phyloP scores from a whole-genome alignment of 768 basidiomycete species.

The Agaricus subrufescens region DNA sequence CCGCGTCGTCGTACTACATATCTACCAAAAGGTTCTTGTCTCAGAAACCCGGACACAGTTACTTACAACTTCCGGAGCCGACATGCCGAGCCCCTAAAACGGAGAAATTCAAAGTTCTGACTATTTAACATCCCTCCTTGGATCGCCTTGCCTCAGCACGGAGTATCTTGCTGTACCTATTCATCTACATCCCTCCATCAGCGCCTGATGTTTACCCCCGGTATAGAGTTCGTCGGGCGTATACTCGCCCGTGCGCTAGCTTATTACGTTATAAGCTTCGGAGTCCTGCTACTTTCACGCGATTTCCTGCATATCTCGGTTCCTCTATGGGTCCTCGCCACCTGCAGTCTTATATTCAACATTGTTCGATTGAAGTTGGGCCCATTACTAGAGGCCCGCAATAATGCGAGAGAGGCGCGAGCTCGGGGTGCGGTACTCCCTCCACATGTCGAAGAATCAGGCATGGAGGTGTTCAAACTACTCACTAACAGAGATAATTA shows the following conservation, averaged over 20 bases:
- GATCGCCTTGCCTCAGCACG: slow-evolving; percentile 32
- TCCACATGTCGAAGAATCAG: slow-evolving; percentile 25
- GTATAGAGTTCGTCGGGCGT: not conserved
- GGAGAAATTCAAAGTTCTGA: too few species aligned
- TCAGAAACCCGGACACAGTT: too few species aligned
- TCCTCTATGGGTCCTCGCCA: not conserved
- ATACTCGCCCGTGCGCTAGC: not conserved
- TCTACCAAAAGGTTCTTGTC: too few species aligned
- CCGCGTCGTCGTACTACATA: too few species aligned
- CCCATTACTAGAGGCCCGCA: not conserved
- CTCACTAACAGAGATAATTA: slow-evolving; percentile 26
- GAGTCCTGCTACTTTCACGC: not conserved
- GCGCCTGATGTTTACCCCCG: not conserved
- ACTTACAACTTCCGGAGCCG: too few species aligned
- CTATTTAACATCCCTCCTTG: slow-evolving; percentile 13
- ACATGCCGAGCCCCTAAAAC: too few species aligned
- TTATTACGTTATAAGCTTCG: not conserved
- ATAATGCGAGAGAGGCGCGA: slow-evolving; percentile 19
- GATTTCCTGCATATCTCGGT: not conserved
- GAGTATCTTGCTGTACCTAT: slow-evolving; percentile 56
- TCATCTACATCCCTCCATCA: not conserved
- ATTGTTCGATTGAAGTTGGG: not conserved
- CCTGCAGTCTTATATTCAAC: not conserved
- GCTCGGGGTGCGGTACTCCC: slow-evolving; percentile 27
- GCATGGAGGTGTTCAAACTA: slow-evolving; percentile 16